Conservation (phyloP, 2,329 filamentous ascomycete genomes). For the Penicillium brevicompactum region DNA sequence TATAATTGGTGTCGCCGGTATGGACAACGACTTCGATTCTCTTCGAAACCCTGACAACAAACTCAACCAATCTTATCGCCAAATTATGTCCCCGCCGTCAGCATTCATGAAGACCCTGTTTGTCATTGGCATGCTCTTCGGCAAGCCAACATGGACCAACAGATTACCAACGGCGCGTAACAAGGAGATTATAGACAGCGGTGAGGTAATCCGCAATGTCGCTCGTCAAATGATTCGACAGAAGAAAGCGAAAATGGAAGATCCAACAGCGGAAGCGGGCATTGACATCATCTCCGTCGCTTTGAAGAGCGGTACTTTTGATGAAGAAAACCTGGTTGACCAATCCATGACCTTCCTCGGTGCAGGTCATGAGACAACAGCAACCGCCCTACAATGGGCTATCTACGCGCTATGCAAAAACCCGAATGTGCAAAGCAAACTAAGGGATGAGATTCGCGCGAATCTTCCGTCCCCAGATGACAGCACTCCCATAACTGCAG, state of each 20-base stretch:
- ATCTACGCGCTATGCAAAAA: slow-evolving; percentile 69
- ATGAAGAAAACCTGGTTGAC: slow-evolving; percentile 77
- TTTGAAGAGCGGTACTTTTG: slow-evolving; percentile 73
- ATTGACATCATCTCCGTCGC: slow-evolving; percentile 81
- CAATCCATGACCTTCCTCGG: slow-evolving; percentile 90
- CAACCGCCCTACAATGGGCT: slow-evolving; percentile 74
- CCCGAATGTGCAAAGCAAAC: slow-evolving; percentile 64
- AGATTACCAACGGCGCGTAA: slow-evolving; percentile 72
- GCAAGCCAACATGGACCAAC: slow-evolving; percentile 64
- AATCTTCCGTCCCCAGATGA: slow-evolving; percentile 58
- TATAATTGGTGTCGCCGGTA: slow-evolving; percentile 72
- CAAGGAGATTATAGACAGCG: slow-evolving; percentile 60
- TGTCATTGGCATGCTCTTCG: slow-evolving; percentile 58
- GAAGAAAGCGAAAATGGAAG: slow-evolving; percentile 63
- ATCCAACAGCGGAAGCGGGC: slow-evolving; percentile 38
- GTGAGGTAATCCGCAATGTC: slow-evolving; percentile 62
- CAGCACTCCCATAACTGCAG: slow-evolving; percentile 64
- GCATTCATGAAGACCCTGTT: slow-evolving; percentile 50
- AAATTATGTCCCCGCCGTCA: slow-evolving; percentile 24
- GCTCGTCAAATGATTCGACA: slow-evolving; percentile 69
- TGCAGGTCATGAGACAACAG: slow-evolving; percentile 79
- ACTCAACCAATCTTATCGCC: slow-evolving; percentile 50
- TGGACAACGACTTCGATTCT: slow-evolving; percentile 71
- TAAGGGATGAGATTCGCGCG: slow-evolving; percentile 68
- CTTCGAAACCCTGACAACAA: slow-evolving; percentile 62